Conservation (phyloP, 345 rosid species). For the Raphanus sativus region DNA sequence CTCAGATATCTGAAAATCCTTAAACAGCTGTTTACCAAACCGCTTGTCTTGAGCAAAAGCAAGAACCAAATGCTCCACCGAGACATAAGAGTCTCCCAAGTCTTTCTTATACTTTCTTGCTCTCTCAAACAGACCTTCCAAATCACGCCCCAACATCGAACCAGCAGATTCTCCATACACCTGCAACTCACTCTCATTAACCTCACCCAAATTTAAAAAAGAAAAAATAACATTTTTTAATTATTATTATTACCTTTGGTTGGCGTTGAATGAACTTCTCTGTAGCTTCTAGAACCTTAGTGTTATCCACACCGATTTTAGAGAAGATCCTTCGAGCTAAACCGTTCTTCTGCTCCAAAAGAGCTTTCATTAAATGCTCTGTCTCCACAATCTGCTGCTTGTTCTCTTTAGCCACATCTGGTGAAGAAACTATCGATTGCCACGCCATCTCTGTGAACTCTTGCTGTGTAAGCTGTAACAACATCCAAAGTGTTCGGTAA, state of each 20-base stretch:
- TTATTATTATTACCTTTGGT: conserved; percentile 60
- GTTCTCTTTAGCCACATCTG: conserved; percentile 90
- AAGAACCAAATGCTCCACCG: conserved; percentile 97
- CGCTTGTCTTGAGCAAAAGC: conserved; percentile 74
- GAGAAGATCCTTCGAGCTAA: conserved; percentile 91
- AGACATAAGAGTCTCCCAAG: conserved; percentile 82
- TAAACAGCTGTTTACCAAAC: conserved; percentile 87
- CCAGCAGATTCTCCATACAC: conserved; percentile 89
- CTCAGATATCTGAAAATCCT: conserved; percentile 72
- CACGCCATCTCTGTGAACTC: conserved; percentile 99
- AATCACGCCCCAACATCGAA: conserved; percentile 93
- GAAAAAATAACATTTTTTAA: background rate
- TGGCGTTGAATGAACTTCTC: conserved; percentile 89
- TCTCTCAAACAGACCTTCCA: conserved; percentile 77
- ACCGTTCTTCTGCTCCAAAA: conserved; percentile 97
- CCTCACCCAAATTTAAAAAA: background rate
- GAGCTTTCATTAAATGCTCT: conserved; percentile 90
- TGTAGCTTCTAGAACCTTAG: conserved; percentile 85
- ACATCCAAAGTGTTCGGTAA: conserved; percentile 9
- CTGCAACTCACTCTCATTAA: conserved; percentile 34
- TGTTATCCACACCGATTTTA: conserved; percentile 81
- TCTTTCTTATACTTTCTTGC: conserved; percentile 90
- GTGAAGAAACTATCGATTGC: conserved; percentile 95
- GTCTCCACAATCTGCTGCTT: conserved; percentile 99
- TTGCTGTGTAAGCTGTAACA: conserved; percentile 78